These are phyloP conservation scores for Rhizopogon vinicolor DNA, from an alignment of 768 basidiomycete species.

Conservation along the genomic window DNA sequence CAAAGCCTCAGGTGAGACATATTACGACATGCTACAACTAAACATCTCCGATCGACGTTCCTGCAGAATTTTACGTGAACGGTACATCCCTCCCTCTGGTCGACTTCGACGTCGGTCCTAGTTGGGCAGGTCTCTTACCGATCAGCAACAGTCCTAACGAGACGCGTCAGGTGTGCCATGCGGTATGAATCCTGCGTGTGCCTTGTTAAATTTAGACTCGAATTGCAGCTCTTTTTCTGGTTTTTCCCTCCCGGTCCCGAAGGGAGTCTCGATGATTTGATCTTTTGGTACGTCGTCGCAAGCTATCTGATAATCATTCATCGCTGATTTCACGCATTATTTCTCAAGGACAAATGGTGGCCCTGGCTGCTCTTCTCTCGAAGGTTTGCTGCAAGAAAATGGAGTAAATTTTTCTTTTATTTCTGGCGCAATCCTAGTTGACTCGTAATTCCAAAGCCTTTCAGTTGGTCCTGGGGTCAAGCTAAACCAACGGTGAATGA, in stretches of 20 bases:
- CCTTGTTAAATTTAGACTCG: neutral
- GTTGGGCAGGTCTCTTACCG: slow-evolving; percentile 70
- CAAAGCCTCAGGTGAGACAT: slow-evolving; percentile 45
- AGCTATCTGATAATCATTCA: too few relatives aligned
- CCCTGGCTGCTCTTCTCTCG: slow-evolving; percentile 70
- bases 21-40: slow-evolving; percentile 6
- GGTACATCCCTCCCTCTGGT: slow-evolving; percentile 62
- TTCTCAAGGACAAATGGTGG: slow-evolving; percentile 71
- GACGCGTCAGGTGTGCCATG: slow-evolving; percentile 50
- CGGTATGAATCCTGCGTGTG: neutral
- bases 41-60: too few relatives aligned
- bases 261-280: slow-evolving; percentile 66
- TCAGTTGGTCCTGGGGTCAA: slow-evolving; percentile 60
- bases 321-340: too few relatives aligned
- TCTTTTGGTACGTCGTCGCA: slow-evolving; percentile 52
- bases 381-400: slow-evolving; percentile 70
- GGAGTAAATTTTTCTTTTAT: slow-evolving; percentile 41
- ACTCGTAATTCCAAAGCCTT: slow-evolving; percentile 38
- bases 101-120: slow-evolving; percentile 69
- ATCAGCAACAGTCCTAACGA: slow-evolving; percentile 58
- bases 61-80: slow-evolving; percentile 63
- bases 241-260: slow-evolving; percentile 75
- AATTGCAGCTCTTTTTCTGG: slow-evolving; percentile 69
- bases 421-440: slow-evolving; percentile 10
- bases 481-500: slow-evolving; percentile 61